These are phyloP conservation scores for Tothia fuscella DNA, from an alignment of 2,329 filamentous ascomycete species.

Conservation along the genomic window DNA sequence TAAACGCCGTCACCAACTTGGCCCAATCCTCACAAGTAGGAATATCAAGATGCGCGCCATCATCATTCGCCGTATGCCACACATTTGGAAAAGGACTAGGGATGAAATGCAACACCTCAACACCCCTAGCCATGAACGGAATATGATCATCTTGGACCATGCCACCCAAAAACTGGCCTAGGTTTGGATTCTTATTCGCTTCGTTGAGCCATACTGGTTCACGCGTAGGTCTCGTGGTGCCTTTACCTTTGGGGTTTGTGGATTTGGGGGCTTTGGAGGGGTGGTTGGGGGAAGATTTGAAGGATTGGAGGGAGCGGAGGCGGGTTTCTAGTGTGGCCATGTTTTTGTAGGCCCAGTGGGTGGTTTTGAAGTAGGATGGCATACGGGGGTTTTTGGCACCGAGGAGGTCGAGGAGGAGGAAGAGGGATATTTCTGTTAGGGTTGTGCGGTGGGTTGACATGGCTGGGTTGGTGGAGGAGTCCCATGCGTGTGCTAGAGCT, in stretches of 20 bases:
- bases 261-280: slow-evolving; percentile 25
- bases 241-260: slow-evolving; percentile 20
- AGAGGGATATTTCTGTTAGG: slow-evolving; percentile 22
- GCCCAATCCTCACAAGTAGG: slow-evolving; percentile 79
- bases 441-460: slow-evolving; percentile 64
- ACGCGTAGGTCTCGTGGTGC: slow-evolving; percentile 13
- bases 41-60: slow-evolving; percentile 72
- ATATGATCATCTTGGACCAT: slow-evolving; percentile 77
- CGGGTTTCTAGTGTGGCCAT: slow-evolving; percentile 65
- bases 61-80: slow-evolving; percentile 79
- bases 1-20: slow-evolving; percentile 70
- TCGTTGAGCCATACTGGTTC: slow-evolving; percentile 54
- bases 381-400: slow-evolving; percentile 57
- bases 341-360: slow-evolving; percentile 82
- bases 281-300: slow-evolving; percentile 50
- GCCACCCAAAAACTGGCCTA: slow-evolving; percentile 37
- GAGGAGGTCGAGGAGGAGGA: slow-evolving; percentile 68
- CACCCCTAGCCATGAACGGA: slow-evolving; percentile 77
- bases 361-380: slow-evolving; percentile 78
- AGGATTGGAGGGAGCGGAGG: slow-evolving; percentile 52
- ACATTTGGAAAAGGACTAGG: slow-evolving; percentile 68
- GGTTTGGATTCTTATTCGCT: slow-evolving; percentile 37
- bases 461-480: slow-evolving; percentile 53
- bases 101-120: slow-evolving; percentile 83
- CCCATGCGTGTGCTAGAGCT: slow-evolving; percentile 74